phyloP scores from a whole-genome alignment of 2,329 filamentous ascomycete genomes.

The Bimuria novae-zelandiae region DNA sequence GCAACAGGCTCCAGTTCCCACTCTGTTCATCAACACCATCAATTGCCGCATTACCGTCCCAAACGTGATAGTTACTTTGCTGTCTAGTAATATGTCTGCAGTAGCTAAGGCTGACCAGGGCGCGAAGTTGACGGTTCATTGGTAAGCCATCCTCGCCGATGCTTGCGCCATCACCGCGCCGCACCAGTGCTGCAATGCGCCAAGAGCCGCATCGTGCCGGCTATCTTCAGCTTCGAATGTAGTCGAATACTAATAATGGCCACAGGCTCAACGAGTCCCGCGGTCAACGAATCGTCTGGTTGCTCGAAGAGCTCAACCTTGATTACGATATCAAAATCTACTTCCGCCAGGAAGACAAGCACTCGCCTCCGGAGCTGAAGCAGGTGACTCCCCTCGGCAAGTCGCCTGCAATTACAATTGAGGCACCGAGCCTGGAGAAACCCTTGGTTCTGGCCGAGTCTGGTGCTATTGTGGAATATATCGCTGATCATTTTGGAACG shows the following conservation, averaged over 20 bases:
- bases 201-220: not conserved
- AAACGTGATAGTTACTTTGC: not conserved
- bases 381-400: slow-evolving; percentile 85
- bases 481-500: slow-evolving; percentile 68
- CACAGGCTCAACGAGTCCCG: slow-evolving; percentile 83
- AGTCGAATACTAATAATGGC: slow-evolving; percentile 5
- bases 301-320: slow-evolving; percentile 80
- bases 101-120: slow-evolving; percentile 31
- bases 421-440: slow-evolving; percentile 51
- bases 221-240: no score
- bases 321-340: slow-evolving; percentile 80
- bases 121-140: slow-evolving; percentile 44
- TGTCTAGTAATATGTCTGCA: slow-evolving; percentile 13
- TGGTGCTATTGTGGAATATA: slow-evolving; percentile 78
- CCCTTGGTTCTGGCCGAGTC: slow-evolving; percentile 78
- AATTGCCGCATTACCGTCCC: not conserved
- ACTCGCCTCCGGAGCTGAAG: slow-evolving; percentile 78
- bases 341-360: slow-evolving; percentile 66
- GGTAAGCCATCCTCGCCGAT: slow-evolving; percentile 30
- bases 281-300: slow-evolving; percentile 81
- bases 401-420: slow-evolving; percentile 75
- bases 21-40: not conserved
- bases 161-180: slow-evolving; percentile 8
- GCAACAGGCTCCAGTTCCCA: not conserved
- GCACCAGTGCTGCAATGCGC: not conserved